Percentiles rank a stretch among this genome's conserved stretches.
Evolutionary conservation across 2,329 filamentous ascomycete genomes (phyloP).

Genomic region (Paraphaeosphaeria minitans): DNA sequence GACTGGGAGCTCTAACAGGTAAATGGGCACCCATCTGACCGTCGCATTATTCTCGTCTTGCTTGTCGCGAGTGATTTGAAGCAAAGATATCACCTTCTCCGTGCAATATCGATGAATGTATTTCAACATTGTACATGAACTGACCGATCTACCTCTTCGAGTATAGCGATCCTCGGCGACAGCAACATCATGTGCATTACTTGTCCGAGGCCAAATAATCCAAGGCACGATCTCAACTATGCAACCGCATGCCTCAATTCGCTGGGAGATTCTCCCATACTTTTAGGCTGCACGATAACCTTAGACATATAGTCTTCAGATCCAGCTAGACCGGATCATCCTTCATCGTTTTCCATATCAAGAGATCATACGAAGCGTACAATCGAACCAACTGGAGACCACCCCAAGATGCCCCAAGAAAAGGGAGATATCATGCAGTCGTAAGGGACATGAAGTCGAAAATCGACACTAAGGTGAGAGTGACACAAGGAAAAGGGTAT

Average conservation of each 20-base stretch:
- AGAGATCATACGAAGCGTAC: neutral
- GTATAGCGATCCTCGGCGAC: neutral
- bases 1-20: neutral
- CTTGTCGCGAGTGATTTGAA: neutral
- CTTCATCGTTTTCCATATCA: neutral
- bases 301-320: neutral
- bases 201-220: neutral
- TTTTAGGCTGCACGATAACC: neutral
- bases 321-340: neutral
- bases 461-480: slow-evolving; percentile 14
- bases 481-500: slow-evolving; percentile 33
- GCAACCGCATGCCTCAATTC: neutral
- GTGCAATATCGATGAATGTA: neutral
- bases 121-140: neutral
- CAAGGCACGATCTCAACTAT: neutral
- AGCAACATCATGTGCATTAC: neutral
- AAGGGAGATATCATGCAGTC: slow-evolving; percentile 1
- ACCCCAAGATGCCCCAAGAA: neutral
- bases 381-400: neutral
- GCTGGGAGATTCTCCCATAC: neutral
- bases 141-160: neutral
- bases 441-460: slow-evolving; percentile 2
- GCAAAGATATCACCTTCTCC: neutral
- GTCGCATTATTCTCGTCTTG: neutral
- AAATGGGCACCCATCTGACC: neutral